Percentiles rank a stretch among this genome's conserved stretches.
These are phyloP conservation scores for Trametes cubensis DNA, from an alignment of 768 basidiomycete genomes.

Conservation along the genomic window DNA sequence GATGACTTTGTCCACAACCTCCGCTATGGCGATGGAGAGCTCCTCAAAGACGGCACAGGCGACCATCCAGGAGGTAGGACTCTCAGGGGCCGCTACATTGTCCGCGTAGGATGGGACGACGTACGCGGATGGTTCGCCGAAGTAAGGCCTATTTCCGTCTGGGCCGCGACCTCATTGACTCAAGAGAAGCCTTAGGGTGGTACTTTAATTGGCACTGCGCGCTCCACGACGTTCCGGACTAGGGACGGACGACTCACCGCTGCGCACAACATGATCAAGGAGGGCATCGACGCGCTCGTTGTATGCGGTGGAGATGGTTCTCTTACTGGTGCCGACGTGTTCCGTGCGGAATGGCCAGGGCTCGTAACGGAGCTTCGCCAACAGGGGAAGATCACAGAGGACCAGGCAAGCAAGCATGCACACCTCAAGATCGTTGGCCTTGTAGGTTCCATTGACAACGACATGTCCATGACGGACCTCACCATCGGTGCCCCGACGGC, in stretches of 20 bases:
- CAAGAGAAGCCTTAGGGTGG: conserved; percentile 63
- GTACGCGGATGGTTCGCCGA: conserved; percentile 93
- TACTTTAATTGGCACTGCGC: conserved; percentile 94
- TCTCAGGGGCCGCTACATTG: conserved; percentile 90
- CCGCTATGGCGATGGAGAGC: conserved; percentile 78
- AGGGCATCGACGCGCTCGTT: conserved; percentile 95
- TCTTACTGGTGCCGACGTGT: conserved; percentile 92
- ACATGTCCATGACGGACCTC: conserved; percentile 96
- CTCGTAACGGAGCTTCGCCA: conserved; percentile 69
- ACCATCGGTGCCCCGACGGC: conserved; percentile 98
- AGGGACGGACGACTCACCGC: conserved; percentile 86
- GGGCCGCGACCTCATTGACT: background rate
- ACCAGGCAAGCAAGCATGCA: conserved; percentile 68
- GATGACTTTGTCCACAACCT: conserved; percentile 64
- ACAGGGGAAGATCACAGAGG: conserved; percentile 74
- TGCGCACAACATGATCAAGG: conserved; percentile 89
- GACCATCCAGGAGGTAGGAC: conserved; percentile 68
- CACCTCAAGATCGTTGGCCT: conserved; percentile 97
- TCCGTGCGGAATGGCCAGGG: conserved; percentile 93
- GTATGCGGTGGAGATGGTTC: conserved; percentile 98
- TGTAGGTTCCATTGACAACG: conserved; percentile 98
- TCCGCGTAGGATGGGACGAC: conserved; percentile 97
- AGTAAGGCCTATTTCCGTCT: conserved; percentile 46
- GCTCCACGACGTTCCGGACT: conserved; percentile 82
- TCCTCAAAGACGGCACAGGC: conserved; percentile 80